phyloP scores from a whole-genome alignment of 257 asterid species.

The Leonotis leonurus region DNA sequence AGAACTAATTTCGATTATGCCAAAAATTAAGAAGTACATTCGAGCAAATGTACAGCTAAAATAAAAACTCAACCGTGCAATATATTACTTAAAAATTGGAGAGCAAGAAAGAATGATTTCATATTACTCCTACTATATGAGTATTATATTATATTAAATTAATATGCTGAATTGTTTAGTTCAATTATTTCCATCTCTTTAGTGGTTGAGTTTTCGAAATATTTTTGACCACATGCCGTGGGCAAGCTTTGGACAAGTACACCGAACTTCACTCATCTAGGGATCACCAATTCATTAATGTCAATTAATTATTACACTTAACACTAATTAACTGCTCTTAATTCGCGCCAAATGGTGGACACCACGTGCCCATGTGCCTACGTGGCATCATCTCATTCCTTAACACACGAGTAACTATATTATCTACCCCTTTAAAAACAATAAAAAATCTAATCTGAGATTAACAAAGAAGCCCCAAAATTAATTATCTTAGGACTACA shows the following conservation, averaged over 20 bases:
- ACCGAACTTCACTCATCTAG: conserved; percentile 38
- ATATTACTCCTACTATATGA: too few species aligned
- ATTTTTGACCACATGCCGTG: background rate
- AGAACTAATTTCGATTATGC: too few species aligned
- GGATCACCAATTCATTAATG: conserved; percentile 39
- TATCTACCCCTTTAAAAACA: background rate
- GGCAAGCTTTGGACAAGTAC: conserved; percentile 26
- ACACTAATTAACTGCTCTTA: background rate
- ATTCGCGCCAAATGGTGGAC: conserved; percentile 12
- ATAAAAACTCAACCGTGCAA: background rate
- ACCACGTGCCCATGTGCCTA: conserved; percentile 30
- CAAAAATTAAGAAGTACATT: too few species aligned
- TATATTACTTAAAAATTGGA: too few species aligned
- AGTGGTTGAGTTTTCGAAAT: background rate
- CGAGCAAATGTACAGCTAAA: background rate
- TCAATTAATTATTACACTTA: background rate
- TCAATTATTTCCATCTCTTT: background rate
- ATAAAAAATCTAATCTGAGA: background rate
- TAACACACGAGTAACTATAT: background rate
- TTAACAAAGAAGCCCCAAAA: background rate
- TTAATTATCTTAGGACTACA: background rate
- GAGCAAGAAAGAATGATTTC: too few species aligned
- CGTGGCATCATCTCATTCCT: conserved; percentile 32
- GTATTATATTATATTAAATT: too few species aligned
- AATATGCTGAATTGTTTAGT: too few species aligned